These are phyloP conservation scores for Linum usitatissimum DNA, from an alignment of 345 rosid species.

Conservation along the genomic window DNA sequence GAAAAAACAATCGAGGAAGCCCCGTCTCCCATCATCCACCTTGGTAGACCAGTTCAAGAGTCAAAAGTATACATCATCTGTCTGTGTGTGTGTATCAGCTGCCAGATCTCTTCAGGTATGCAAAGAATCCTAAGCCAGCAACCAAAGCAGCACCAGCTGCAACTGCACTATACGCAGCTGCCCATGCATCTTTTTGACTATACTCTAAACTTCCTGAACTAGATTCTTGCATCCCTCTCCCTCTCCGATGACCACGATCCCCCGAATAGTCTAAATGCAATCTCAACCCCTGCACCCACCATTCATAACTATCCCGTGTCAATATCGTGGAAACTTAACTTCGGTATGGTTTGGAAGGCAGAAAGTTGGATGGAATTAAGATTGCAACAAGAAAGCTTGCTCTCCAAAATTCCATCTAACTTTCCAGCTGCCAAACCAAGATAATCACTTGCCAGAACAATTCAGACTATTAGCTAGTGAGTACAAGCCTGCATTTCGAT, in stretches of 20 bases:
- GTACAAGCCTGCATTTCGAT: neutral
- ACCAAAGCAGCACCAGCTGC: constrained; percentile 92
- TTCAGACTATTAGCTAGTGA: neutral
- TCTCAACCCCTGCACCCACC: constrained; percentile 60
- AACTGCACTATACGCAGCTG: constrained; percentile 68
- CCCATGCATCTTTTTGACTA: constrained; percentile 70
- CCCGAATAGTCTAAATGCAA: constrained; percentile 77
- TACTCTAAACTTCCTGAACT: constrained; percentile 44
- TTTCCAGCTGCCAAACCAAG: too few relatives aligned
- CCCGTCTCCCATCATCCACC: too few relatives aligned
- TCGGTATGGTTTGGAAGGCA: too few relatives aligned
- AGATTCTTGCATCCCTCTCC: constrained; percentile 8
- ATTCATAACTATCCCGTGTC: too few relatives aligned
- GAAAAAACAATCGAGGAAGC: too few relatives aligned
- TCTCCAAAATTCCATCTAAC: too few relatives aligned
- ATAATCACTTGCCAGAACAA: neutral
- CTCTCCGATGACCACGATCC: constrained; percentile 27
- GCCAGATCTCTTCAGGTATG: constrained; percentile 63
- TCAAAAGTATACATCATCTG: neutral
- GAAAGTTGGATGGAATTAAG: too few relatives aligned
- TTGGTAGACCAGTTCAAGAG: too few relatives aligned
- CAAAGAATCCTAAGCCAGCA: constrained; percentile 78
- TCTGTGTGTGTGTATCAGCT: constrained; percentile 12
- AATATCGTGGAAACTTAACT: too few relatives aligned
- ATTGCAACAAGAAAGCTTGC: too few relatives aligned